These are phyloP conservation scores for Aspergillus eucalypticola DNA, from an alignment of 2,329 filamentous ascomycete genomes.

Conservation along the genomic window DNA sequence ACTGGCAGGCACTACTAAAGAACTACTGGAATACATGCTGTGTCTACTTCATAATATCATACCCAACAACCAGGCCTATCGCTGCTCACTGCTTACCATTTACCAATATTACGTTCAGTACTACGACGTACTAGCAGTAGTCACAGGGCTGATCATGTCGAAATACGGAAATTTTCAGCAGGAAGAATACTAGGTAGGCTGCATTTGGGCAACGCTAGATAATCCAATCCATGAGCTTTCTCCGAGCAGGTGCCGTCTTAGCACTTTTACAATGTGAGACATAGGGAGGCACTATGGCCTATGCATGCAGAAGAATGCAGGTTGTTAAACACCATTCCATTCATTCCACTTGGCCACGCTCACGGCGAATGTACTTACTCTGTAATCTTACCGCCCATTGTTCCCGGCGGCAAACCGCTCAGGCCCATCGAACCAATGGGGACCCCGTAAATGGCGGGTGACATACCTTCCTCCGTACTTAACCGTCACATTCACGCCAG, in stretches of 20 bases:
- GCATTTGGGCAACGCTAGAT: no score
- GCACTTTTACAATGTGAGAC: background rate
- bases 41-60: background rate
- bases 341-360: background rate
- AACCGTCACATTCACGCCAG: no score
- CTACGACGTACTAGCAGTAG: no score
- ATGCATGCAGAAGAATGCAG: background rate
- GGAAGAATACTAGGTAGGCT: no score
- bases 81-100: background rate
- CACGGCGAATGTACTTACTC: background rate
- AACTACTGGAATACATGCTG: no score
- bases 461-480: background rate
- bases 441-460: background rate
- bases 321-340: background rate
- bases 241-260: background rate
- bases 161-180: background rate
- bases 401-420: background rate
- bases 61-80: background rate
- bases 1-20: background rate
- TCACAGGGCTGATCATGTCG: background rate
- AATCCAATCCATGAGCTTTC: background rate
- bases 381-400: slow-evolving; percentile 1
- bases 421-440: background rate
- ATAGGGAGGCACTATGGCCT: background rate
- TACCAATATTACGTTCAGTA: no score